Base-by-base conservation (phyloP, 2,329 filamentous ascomycete species). In the Penicillium sp. region DNA sequence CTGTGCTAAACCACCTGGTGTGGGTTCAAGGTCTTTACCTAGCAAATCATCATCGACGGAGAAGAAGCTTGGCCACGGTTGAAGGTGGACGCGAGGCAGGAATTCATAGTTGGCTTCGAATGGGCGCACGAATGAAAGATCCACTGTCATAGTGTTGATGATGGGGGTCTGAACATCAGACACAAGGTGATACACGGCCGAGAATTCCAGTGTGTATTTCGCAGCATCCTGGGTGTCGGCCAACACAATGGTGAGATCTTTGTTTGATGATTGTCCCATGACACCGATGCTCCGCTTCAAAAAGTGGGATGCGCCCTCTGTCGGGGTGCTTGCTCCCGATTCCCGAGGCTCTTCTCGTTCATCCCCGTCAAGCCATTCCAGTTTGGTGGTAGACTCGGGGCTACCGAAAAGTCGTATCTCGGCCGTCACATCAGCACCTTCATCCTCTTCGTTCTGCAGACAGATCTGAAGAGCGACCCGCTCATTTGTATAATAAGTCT, bases 91-190 rank as follows among this genome's bases (percentile, higher is more conserved):
- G 9, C 88, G 83, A 10, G 94, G 91, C 12, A 86, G 80, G 56
- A 97, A 84, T 57, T 95, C 90, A 70, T 95, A 96, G 65, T 89
- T 94, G 15, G 91, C 89, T 73, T 96, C 91, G 63, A 99, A 97
- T 0, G 93, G 90, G 45, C 85, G 86, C 49, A 90, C 84, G 50
- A 96, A 81, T 34, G 85, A 82, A 5, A 97, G 71, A 48, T 87
- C 85, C 36, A 88, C 80, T 1, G 84, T 79, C 21, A 87, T 74
- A 2, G 81, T 83, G 70, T 95, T 93, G 34, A 86, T 84, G 36
- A 97, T 87, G 1, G 87, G 86, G 1, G 91, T 96, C 46, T 88
- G 87, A 0, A 85, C 77, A 66, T 97, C 92, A 6, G 89, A 88
- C 2, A 85, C 77, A 1, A 97, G 79, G 63, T 88, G 85, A 68